Percentiles rank a stretch among this genome's conserved stretches.
Conservation (phyloP, 202 grass and related monocot species). For the Digitaria exilis region DNA sequence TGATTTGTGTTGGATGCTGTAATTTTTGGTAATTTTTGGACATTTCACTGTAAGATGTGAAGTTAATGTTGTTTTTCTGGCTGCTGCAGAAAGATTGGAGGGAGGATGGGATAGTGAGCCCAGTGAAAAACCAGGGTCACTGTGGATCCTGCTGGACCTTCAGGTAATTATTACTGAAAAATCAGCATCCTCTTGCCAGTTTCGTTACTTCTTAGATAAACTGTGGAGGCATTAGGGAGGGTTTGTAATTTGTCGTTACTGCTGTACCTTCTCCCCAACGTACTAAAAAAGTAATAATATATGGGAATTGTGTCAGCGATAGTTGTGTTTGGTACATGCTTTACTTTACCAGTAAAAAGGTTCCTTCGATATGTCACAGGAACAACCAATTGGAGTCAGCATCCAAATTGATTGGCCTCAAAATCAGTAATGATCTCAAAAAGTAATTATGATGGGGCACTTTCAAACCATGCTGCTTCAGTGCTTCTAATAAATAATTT, state of each 20-base stretch:
- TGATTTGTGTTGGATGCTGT: background rate
- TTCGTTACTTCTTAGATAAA: background rate
- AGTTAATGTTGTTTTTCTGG: constrained; percentile 23
- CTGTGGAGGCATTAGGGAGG: background rate
- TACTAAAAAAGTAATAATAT: constrained; percentile 23
- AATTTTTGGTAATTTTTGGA: constrained; percentile 4
- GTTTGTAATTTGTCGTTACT: background rate
- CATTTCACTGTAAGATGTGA: background rate
- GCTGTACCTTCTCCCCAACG: background rate
- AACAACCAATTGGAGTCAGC: constrained; percentile 17
- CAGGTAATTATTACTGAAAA: constrained; percentile 55
- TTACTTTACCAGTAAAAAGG: constrained; percentile 2
- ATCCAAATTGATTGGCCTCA: constrained; percentile 5
- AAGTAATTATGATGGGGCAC: constrained; percentile 24
- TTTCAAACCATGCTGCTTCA: constrained; percentile 9
- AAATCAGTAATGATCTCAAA: constrained; percentile 38
- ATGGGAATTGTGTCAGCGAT: background rate
- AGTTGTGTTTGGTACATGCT: constrained; percentile 11
- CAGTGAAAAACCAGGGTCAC: constrained; percentile 78
- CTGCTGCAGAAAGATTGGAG: constrained; percentile 96
- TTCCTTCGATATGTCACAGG: background rate
- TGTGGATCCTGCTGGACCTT: constrained; percentile 99
- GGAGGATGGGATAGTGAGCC: constrained; percentile 91
- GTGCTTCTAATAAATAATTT: constrained; percentile 2
- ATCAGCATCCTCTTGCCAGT: background rate